phyloP scores from a whole-genome alignment of 805 yeast species.

The Zygoascus tannicola region DNA sequence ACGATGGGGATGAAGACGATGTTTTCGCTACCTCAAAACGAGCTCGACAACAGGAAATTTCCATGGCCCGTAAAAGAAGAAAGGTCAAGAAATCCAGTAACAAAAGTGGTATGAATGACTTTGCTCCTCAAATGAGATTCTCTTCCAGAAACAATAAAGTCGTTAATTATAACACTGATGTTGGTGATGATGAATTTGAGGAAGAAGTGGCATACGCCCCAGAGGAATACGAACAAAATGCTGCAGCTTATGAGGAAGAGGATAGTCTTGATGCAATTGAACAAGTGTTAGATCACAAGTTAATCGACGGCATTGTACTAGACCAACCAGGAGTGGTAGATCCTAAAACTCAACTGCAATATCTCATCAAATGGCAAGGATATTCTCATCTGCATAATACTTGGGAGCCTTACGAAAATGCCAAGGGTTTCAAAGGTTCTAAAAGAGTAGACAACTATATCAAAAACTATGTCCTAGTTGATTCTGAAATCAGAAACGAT shows the following conservation, averaged over 20 bases:
- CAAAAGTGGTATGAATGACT: background rate
- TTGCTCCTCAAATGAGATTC: slow-evolving; percentile 41
- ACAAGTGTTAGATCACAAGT: slow-evolving; percentile 47
- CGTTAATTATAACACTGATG: slow-evolving; percentile 72
- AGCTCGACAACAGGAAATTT: slow-evolving; percentile 5
- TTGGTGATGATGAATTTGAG: slow-evolving; percentile 45
- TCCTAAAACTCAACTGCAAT: slow-evolving; percentile 20
- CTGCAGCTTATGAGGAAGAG: slow-evolving; percentile 3
- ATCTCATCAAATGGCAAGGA: slow-evolving; percentile 69
- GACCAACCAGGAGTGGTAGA: slow-evolving; percentile 27
- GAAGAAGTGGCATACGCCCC: slow-evolving; percentile 24
- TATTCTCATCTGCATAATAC: slow-evolving; percentile 89
- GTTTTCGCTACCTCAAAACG: slow-evolving; percentile 13
- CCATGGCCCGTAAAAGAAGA: slow-evolving; percentile 9
- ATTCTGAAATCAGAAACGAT: slow-evolving; percentile 68
- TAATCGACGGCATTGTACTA: slow-evolving; percentile 22
- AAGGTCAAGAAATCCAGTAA: slow-evolving; percentile 26
- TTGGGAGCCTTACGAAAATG: slow-evolving; percentile 64
- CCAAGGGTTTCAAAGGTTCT: slow-evolving; percentile 53
- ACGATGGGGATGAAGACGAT: slow-evolving; percentile 19
- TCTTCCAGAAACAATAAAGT: slow-evolving; percentile 62
- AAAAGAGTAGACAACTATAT: slow-evolving; percentile 87
- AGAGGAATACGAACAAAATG: slow-evolving; percentile 10
- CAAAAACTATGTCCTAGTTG: slow-evolving; percentile 62
- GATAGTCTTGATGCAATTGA: slow-evolving; percentile 33